These are phyloP conservation scores for Fremontodendron californicum DNA, from an alignment of 345 rosid genomes.

Conservation along the genomic window DNA sequence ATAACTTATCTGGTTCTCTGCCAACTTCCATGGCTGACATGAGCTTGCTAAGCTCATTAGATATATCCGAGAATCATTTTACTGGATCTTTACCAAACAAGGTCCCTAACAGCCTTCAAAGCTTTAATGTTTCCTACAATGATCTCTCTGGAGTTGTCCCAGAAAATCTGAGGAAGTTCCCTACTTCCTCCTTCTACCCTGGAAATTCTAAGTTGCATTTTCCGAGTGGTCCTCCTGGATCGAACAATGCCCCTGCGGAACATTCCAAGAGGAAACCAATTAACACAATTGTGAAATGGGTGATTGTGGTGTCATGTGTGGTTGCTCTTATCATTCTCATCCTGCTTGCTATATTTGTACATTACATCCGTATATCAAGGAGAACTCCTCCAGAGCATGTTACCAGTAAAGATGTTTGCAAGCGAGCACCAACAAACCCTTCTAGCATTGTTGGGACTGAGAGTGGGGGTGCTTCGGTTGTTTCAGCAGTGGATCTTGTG, in stretches of 20 bases:
- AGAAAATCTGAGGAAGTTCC: slow-evolving; percentile 70
- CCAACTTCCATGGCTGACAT: slow-evolving; percentile 73
- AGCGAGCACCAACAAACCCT: slow-evolving; percentile 45
- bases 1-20: slow-evolving; percentile 79
- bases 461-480: slow-evolving; percentile 60
- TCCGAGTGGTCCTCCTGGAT: slow-evolving; percentile 49
- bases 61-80: slow-evolving; percentile 75
- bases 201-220: slow-evolving; percentile 61
- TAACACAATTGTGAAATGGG: slow-evolving; percentile 54
- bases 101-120: slow-evolving; percentile 50
- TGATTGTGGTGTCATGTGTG: slow-evolving; percentile 69
- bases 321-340: slow-evolving; percentile 63
- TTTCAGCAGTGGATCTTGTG: slow-evolving; percentile 84
- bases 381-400: slow-evolving; percentile 43
- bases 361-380: slow-evolving; percentile 57
- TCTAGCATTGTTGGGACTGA: slow-evolving; percentile 42
- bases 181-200: slow-evolving; percentile 76
- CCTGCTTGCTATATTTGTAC: slow-evolving; percentile 66
- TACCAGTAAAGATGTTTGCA: slow-evolving; percentile 41
- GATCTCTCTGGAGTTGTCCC: slow-evolving; percentile 91
- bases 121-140: slow-evolving; percentile 76
- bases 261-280: slow-evolving; percentile 47
- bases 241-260: slow-evolving; percentile 35
- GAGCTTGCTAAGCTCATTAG: slow-evolving; percentile 59
- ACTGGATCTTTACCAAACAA: slow-evolving; percentile 75